Conservation (phyloP, 2,329 filamentous ascomycete genomes). For the Penicillium expansum region DNA sequence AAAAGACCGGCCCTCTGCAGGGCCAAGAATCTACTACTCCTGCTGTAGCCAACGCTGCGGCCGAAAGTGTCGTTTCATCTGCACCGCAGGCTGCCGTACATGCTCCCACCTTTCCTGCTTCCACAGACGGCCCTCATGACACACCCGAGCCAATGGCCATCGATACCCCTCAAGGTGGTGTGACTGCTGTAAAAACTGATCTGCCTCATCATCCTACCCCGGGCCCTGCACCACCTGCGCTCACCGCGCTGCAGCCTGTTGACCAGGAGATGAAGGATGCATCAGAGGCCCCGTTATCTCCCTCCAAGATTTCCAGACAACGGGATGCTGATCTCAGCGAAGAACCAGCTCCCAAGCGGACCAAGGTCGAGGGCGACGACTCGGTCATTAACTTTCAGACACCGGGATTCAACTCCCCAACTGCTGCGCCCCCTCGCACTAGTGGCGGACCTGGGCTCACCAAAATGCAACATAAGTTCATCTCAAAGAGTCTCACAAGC, state of each 20-base stretch:
- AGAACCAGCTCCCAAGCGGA: slow-evolving; percentile 73
- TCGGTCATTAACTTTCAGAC: slow-evolving; percentile 47
- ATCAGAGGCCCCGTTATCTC: slow-evolving; percentile 50
- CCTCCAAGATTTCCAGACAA: slow-evolving; percentile 65
- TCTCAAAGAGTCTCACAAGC: slow-evolving; percentile 40
- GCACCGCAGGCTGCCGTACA: background rate
- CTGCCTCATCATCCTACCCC: slow-evolving; percentile 37
- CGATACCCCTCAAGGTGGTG: slow-evolving; percentile 19
- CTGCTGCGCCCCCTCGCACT: slow-evolving; percentile 26
- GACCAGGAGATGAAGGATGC: slow-evolving; percentile 58
- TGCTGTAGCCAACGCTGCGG: background rate
- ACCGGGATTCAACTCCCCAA: slow-evolving; percentile 42
- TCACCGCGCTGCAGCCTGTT: slow-evolving; percentile 20
- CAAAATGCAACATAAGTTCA: slow-evolving; percentile 44
- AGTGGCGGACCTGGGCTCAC: slow-evolving; percentile 34
- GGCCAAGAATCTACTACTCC: slow-evolving; percentile 2
- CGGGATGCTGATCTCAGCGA: slow-evolving; percentile 68
- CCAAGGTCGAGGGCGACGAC: slow-evolving; percentile 64
- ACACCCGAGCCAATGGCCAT: slow-evolving; percentile 18
- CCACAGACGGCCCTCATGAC: slow-evolving; percentile 11
- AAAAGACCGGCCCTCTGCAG: background rate
- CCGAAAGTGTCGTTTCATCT: background rate
- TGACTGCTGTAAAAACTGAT: slow-evolving; percentile 30
- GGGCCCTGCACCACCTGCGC: slow-evolving; percentile 7
- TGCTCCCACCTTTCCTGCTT: background rate